Evolutionary conservation across 2,329 filamentous ascomycete species (phyloP).

Genomic region (Trichoderma afroharzianum): DNA sequence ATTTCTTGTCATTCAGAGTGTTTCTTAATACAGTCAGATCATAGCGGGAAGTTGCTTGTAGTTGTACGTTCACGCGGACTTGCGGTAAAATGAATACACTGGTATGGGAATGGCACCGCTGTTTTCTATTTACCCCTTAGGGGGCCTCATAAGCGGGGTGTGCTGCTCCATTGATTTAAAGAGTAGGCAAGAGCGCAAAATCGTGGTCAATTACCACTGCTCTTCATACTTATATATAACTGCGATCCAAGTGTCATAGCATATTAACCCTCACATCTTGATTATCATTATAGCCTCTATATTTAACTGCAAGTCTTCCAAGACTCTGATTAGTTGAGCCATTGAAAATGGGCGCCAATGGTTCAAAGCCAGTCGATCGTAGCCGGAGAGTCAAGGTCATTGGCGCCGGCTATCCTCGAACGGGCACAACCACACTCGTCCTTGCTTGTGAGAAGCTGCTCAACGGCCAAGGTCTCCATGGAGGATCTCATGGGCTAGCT

Average conservation of each 20-base stretch:
- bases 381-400: slow-evolving; percentile 32
- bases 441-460: slow-evolving; percentile 45
- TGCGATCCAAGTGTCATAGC: neutral
- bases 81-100: neutral
- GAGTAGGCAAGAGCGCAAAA: neutral
- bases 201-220: neutral
- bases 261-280: neutral
- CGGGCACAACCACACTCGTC: slow-evolving; percentile 39
- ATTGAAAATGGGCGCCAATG: neutral
- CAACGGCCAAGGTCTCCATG: slow-evolving; percentile 46
- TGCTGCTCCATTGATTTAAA: neutral
- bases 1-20: neutral
- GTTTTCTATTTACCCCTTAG: neutral
- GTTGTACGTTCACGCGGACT: neutral
- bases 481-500: slow-evolving; percentile 38
- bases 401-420: slow-evolving; percentile 40
- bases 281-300: neutral
- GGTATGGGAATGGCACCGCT: neutral
- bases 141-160: neutral
- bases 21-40: neutral
- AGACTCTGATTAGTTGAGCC: neutral
- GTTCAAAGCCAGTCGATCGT: neutral
- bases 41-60: neutral
- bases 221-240: neutral
- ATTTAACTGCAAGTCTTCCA: neutral